A percentile compares a stretch with the other conserved stretches of the same genome.
These are phyloP conservation scores for Psilocybe cyanescens DNA, from an alignment of 768 basidiomycete species.

Conservation along the genomic window DNA sequence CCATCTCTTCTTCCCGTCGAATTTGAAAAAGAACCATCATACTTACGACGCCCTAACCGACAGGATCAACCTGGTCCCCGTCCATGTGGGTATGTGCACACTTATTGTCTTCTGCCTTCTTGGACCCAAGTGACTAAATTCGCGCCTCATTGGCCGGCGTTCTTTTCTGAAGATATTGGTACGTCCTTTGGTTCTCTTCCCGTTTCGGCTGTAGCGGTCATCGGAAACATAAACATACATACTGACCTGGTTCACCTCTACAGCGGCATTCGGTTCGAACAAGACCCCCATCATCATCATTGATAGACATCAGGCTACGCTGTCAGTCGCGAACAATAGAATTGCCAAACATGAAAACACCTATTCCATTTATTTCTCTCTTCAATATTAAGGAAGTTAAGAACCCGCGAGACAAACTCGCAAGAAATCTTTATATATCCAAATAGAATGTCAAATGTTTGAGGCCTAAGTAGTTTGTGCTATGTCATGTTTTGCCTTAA, in stretches of 20 bases:
- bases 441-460: neutral
- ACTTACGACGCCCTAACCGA: conserved; percentile 18
- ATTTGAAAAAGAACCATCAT: neutral
- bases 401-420: neutral
- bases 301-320: conserved; percentile 30
- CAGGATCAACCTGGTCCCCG: conserved; percentile 89
- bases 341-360: conserved; percentile 4
- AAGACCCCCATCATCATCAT: conserved; percentile 81
- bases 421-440: neutral
- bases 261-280: conserved; percentile 91
- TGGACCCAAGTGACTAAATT: conserved; percentile 17
- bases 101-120: conserved; percentile 10
- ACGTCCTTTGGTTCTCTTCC: conserved; percentile 24
- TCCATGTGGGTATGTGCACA: conserved; percentile 80
- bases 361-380: conserved; percentile 1
- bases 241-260: conserved; percentile 16
- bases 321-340: conserved; percentile 22
- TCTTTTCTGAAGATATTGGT: conserved; percentile 48
- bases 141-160: conserved; percentile 7
- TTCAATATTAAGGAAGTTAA: neutral
- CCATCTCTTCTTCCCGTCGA: neutral
- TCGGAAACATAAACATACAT: neutral
- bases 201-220: neutral
- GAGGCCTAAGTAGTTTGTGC: neutral
- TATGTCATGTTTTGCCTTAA: neutral